A percentile compares a stretch with the other conserved stretches of the same genome.
phyloP scores from a whole-genome alignment of 2,329 filamentous ascomycete species.

The Sporothrix brunneoviolacea region DNA sequence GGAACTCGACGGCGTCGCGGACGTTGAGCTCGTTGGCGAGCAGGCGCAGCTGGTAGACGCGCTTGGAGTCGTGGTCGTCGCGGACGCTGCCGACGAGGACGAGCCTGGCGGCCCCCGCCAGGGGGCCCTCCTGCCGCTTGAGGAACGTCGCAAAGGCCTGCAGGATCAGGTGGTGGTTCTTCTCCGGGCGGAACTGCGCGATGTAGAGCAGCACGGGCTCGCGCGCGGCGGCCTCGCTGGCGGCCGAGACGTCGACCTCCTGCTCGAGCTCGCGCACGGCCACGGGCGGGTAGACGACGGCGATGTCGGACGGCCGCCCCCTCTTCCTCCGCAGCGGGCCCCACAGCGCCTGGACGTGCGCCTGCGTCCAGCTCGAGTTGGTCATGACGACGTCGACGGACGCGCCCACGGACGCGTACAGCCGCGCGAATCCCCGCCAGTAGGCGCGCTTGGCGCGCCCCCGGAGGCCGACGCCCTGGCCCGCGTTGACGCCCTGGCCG shows the following conservation, averaged over 20 bases:
- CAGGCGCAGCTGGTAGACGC: conserved; percentile 82
- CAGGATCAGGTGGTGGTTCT: conserved; percentile 86
- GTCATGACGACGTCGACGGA: conserved; percentile 94
- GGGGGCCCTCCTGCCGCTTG: conserved; percentile 32
- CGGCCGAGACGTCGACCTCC: conserved; percentile 62
- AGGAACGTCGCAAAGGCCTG: conserved; percentile 76
- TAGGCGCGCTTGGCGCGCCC: conserved; percentile 72
- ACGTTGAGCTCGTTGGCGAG: conserved; percentile 81
- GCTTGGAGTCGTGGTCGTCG: conserved; percentile 69
- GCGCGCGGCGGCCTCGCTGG: conserved; percentile 60
- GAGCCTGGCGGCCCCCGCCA: conserved; percentile 50
- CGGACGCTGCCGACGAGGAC: conserved; percentile 90
- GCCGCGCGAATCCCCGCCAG: conserved; percentile 75
- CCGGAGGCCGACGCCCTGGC: conserved; percentile 64
- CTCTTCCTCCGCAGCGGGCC: conserved; percentile 42
- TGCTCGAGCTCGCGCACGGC: conserved; percentile 78
- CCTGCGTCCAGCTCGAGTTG: conserved; percentile 91
- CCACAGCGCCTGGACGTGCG: conserved; percentile 77
- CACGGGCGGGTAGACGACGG: conserved; percentile 84
- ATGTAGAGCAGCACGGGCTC: conserved; percentile 80
- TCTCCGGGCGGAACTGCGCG: conserved; percentile 94
- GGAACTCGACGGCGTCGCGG: conserved; percentile 77
- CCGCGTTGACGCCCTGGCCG: conserved; percentile 71
- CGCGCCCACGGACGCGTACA: conserved; percentile 78
- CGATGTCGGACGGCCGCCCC: conserved; percentile 44